A percentile compares a stretch with the other conserved stretches of the same genome.
Evolutionary conservation across 1,139 yeast species (phyloP).

Genomic region (Saccharomyces hybrid): DNA sequence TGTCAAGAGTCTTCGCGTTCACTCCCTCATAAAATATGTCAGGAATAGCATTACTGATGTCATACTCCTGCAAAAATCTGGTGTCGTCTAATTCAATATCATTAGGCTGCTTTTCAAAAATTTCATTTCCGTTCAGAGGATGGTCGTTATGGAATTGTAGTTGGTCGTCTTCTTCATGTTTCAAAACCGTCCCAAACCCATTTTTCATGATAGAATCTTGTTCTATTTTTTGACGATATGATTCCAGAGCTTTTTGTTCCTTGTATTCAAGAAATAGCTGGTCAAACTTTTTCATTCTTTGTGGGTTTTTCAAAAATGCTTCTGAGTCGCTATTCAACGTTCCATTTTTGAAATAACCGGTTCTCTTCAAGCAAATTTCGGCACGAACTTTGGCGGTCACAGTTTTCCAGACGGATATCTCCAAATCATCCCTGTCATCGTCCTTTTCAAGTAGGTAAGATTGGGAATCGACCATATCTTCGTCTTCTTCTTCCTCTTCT

Average conservation of each 20-base stretch:
- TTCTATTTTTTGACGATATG: constrained; percentile 22
- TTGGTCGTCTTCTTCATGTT: constrained; percentile 22
- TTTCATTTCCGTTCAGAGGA: constrained; percentile 6
- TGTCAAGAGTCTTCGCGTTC: constrained; percentile 41
- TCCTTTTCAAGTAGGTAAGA: constrained; percentile 37
- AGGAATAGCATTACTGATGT: constrained; percentile 75
- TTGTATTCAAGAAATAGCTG: constrained; percentile 25
- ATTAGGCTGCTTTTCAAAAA: constrained; percentile 20
- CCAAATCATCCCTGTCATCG: constrained; percentile 58
- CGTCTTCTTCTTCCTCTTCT: constrained; percentile 31
- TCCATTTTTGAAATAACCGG: constrained; percentile 52
- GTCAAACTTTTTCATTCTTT: constrained; percentile 44
- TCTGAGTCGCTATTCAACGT: constrained; percentile 57
- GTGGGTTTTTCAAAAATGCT: constrained; percentile 57
- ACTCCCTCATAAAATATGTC: constrained; percentile 50
- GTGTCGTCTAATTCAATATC: constrained; percentile 31
- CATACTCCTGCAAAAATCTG: constrained; percentile 72
- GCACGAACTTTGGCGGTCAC: constrained; percentile 75
- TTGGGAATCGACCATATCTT: constrained; percentile 24
- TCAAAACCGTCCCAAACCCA: constrained; percentile 28
- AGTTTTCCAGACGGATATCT: constrained; percentile 73
- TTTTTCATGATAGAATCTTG: constrained; percentile 31
- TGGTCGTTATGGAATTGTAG: not conserved
- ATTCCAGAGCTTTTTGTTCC: constrained; percentile 27
- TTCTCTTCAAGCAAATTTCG: constrained; percentile 61